Evolutionary conservation across 2,329 filamentous ascomycete species (phyloP), one percentile per base, ranked within the genome.

Genomic region (Metarhizium humberi): DNA sequence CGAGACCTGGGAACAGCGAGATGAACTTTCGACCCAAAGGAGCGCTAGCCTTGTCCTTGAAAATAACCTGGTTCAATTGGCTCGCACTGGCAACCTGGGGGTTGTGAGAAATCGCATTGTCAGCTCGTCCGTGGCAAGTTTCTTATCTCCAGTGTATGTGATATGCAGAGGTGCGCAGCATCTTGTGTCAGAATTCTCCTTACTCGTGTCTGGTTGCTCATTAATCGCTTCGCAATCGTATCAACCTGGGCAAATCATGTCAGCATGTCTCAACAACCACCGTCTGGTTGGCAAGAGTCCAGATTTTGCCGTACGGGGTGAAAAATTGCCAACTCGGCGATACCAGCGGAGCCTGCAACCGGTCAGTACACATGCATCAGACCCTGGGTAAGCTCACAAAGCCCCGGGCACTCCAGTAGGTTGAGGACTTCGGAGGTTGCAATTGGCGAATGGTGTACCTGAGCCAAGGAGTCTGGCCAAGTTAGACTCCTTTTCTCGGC

Each of bases 141-240:
- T 30, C 55, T 54, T 20, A 14, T 34, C 25, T 4, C 25, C 25
- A 25, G 25, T 25, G 25, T 25, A 25, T 25, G 25, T 25, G 25
- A 25, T 25, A 25, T 25, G 25, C 25, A 25, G 25, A 25, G 25
- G 10, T n/a, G 14, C 10, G 18, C 40, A 3, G 40, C 40, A 42
- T 6, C n/a, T 45, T 16, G 6, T 48, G 45, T 48, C 20, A 25
- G 45, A 18, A 30, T 30, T 48, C 13, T 75, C 79, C 89, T 69
- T 70, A 73, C 71, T 61, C 68, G 68, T 59, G 84, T 84, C 72
- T 95, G 87, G 75, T 99, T 96, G 84, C 91, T 96, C 94, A 99
- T 99, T 74, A 99, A 84, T 64, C 94, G 90, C 81, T 99, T 99
- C 60, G 94, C 92, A 67, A 95, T 96, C 52, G 94, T 99, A 75